Base-by-base conservation (phyloP, 169 alveolate genomes). In the Eimeria mitis region DNA sequence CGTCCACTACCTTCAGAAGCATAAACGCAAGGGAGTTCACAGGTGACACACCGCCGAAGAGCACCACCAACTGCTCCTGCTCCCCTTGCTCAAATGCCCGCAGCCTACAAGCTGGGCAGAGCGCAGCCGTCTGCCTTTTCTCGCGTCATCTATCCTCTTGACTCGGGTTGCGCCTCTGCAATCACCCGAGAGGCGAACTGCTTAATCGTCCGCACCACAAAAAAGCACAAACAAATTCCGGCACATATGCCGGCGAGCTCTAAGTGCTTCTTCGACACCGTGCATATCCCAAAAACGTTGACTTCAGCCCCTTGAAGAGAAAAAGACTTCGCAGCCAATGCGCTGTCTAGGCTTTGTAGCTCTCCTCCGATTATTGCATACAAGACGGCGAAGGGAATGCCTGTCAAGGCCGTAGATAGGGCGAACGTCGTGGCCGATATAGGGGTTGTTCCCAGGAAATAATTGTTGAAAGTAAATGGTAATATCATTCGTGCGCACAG, bases 401-500 rank as follows among this genome's bases (percentile, higher is more conserved):
- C 94, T 34, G 94, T 87, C 75, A 87, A 34, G 31, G 40, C 40
- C 47, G 94, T 87, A 5, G 94, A 61, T 19, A 87, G 83, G 9
- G 94, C 94, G 54, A 87, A 87, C 4, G 79, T 87, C 52, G 94
- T 28, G 40, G 83, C 83, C 25, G 78, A 52, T 31, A 87, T 65
- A 52, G 94, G 71, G 23, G 94, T 87, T 28, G 94, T 65, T 19
- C 94, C 94, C 9, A 87, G 70, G 83, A 87, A 87, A 63, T 87
- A 87, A 68, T 87, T 87, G 94, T 87, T 87, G 83, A 87, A 87
- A 65, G 94, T 87, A 31, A 65, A 87, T 37, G 94, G 94, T 61
- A 87, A 31, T n/a, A 87, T 3, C 94, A 87, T 65, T 42, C 94
- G 42, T 7, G 94, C n/a, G 63, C 94, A 87, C 47, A 87, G 79